phyloP scores from a whole-genome alignment of 345 rosid genomes.

The Hirschfeldia incana region DNA sequence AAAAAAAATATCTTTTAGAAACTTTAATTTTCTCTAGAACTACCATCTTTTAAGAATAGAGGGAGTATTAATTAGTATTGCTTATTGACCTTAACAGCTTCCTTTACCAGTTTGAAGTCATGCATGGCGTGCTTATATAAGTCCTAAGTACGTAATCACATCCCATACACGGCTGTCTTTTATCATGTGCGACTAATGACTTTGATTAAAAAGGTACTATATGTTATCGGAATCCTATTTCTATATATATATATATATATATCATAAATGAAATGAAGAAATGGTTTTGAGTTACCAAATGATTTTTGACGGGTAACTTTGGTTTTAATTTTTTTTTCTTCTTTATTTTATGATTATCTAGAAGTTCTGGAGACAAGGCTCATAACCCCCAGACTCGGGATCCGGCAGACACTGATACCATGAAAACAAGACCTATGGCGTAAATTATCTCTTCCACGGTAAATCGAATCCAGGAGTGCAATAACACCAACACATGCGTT shows the following conservation, averaged over 20 bases:
- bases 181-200: neutral
- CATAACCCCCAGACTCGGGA: too few relatives aligned
- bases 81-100: conserved; percentile 1
- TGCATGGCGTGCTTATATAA: neutral
- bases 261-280: neutral
- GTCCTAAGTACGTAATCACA: neutral
- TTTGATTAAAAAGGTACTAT: neutral
- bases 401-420: too few relatives aligned
- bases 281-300: neutral
- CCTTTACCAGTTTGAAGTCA: neutral
- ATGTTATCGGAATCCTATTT: neutral
- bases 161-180: neutral
- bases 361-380: too few relatives aligned
- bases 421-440: too few relatives aligned
- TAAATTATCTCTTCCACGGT: too few relatives aligned
- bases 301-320: neutral
- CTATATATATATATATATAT: neutral
- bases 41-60: too few relatives aligned
- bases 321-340: neutral
- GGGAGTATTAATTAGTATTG: neutral
- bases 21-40: too few relatives aligned
- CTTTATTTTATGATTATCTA: too few relatives aligned
- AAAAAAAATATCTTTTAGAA: too few relatives aligned
- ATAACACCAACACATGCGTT: too few relatives aligned
- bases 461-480: too few relatives aligned